Evolutionary conservation across 2,329 filamentous ascomycete species (phyloP), one percentile per base, ranked within the genome.

Genomic region (Ilyonectria mors-panacis): DNA sequence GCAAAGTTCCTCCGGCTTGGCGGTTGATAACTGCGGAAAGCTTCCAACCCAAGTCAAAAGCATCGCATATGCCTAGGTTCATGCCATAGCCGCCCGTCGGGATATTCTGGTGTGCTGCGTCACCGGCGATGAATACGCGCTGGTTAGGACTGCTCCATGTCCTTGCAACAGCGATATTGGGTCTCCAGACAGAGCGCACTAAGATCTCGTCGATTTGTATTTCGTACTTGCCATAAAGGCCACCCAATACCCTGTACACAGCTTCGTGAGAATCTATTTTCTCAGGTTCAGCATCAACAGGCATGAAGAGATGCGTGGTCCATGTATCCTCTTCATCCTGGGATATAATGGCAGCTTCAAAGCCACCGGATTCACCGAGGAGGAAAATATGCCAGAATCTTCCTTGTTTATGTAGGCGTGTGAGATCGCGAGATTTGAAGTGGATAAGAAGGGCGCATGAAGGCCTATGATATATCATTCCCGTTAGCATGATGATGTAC

Each of bases 1-100:
- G 33, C 8, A 35, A 13, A 2, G 8, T 13, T 2, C 12, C 8
- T 9, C 33, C 33, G 5, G 8, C 33, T 8, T 35, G 12, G 8
- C 33, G 8, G 8, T 35, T 35, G 12, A 35, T 8, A 8, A 35
- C 12, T 35, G 33, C 33, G 8, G 33, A 8, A 13, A 35, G 8
- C 33, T 35, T 35, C 33, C 33, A 35, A 13, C 8, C 12, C 8
- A 35, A 9, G 33, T 35, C 33, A 13, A 35, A 8, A 35, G 8
- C 12, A 13, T 35, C 33, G 12, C 33, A 8, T 9, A 35, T 13
- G 12, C 8, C 78, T 4, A 76, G 78, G 66, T 82, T 82, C 77
- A 81, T 78, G 2, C 80, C 80, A 60, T 81, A 78, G 0, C 79
- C 80, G 10, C 80, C 79, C 12, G 73, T 74, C 0, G 80, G 79